These are phyloP conservation scores for Alternaria viburni DNA, from an alignment of 2,329 filamentous ascomycete species.

Conservation along the genomic window DNA sequence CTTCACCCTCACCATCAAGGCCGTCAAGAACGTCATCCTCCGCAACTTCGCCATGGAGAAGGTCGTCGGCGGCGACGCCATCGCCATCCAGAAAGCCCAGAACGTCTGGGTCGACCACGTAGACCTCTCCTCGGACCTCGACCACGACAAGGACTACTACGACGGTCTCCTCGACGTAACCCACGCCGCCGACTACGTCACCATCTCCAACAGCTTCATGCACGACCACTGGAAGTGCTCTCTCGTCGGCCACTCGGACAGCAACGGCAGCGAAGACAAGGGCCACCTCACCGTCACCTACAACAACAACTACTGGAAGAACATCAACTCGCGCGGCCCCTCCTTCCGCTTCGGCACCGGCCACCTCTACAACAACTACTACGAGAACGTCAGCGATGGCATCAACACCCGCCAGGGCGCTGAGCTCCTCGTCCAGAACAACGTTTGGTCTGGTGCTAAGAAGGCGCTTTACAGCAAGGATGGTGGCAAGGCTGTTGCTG, in stretches of 20 bases:
- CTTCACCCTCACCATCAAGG: conserved; percentile 57
- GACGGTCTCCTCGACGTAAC: conserved; percentile 71
- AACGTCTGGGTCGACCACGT: conserved; percentile 72
- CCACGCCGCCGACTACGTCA: conserved; percentile 68
- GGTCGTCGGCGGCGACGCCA: conserved; percentile 59
- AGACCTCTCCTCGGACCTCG: conserved; percentile 66
- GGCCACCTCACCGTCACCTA: conserved; percentile 70
- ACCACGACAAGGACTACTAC: conserved; percentile 72
- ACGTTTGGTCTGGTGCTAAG: conserved; percentile 43
- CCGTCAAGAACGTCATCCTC: conserved; percentile 61
- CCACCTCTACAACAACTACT: conserved; percentile 65
- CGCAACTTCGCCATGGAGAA: conserved; percentile 62
- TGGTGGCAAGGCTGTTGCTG: conserved; percentile 46
- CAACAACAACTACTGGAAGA: conserved; percentile 69
- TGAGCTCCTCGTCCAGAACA: conserved; percentile 53
- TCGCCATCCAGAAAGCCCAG: conserved; percentile 56
- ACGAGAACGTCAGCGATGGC: conserved; percentile 46
- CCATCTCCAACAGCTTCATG: conserved; percentile 59
- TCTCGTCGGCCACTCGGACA: conserved; percentile 66
- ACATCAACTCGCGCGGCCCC: conserved; percentile 69
- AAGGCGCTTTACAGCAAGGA: conserved; percentile 46
- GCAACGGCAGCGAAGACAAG: conserved; percentile 63
- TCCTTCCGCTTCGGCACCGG: conserved; percentile 70
- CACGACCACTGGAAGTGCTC: conserved; percentile 67
- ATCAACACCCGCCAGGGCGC: conserved; percentile 54